Evolutionary conservation across 805 yeast species (phyloP).

Genomic region (Torulaspora microellipsoides): DNA sequence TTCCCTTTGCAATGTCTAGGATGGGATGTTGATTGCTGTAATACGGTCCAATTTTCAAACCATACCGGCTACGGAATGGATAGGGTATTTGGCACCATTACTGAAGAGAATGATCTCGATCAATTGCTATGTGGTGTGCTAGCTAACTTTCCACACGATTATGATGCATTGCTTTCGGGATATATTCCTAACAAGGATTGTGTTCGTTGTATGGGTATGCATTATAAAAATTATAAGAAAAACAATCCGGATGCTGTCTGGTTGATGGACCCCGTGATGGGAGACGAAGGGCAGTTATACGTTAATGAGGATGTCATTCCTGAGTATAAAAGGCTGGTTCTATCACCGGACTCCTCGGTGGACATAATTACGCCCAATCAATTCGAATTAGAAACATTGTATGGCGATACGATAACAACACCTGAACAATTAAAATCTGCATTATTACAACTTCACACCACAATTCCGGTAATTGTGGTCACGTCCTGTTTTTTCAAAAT

Average conservation of each 20-base stretch:
- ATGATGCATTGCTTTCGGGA: constrained; percentile 72
- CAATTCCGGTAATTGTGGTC: constrained; percentile 48
- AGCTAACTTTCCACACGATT: constrained; percentile 43
- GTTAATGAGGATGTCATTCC: constrained; percentile 57
- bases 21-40: constrained; percentile 90
- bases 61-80: constrained; percentile 87
- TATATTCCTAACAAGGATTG: constrained; percentile 65
- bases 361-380: constrained; percentile 67
- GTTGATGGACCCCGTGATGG: constrained; percentile 87
- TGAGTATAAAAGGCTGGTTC: constrained; percentile 39
- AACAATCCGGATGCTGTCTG: constrained; percentile 39
- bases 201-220: constrained; percentile 45
- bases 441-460: constrained; percentile 38
- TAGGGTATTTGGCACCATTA: constrained; percentile 48
- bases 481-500: constrained; percentile 45
- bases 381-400: constrained; percentile 61
- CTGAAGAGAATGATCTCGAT: constrained; percentile 43
- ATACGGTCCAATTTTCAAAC: constrained; percentile 84
- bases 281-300: constrained; percentile 82
- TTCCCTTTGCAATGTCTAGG: constrained; percentile 82
- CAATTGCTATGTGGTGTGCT: constrained; percentile 51
- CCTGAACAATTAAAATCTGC: constrained; percentile 38
- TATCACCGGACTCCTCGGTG: constrained; percentile 44
- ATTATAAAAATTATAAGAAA: constrained; percentile 36
- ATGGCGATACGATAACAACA: constrained; percentile 41